Base-by-base conservation (phyloP, 495 filamentous ascomycete species). In the Podospora pseudocomata region DNA sequence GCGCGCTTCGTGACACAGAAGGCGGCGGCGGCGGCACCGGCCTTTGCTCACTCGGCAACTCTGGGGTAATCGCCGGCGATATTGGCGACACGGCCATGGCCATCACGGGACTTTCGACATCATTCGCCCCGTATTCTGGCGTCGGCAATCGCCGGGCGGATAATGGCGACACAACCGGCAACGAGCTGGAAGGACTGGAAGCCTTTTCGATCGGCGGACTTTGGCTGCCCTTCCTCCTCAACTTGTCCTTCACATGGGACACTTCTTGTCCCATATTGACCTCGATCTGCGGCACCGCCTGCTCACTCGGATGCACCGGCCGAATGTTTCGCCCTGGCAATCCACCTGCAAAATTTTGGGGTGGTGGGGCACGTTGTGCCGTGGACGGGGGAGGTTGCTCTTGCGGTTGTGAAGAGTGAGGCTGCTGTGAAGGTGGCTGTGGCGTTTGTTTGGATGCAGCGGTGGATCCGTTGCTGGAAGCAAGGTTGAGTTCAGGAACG, bases 401-500 rank as follows among this genome's bases (percentile, higher is more conserved):
- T 5, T 26, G 55, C 11, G 53, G 67, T 27, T 68, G 39, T 32
- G 60, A 69, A 54, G 65, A 34, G 56, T 68, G 71, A 53, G 61
- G 70, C 30, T 67, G 70, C 30, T 67, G 23, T 13, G 28, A 27
- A 9, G 27, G 23, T 61, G 63, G 20, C 74, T 65, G 9, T 66
- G 67, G 20, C 57, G 53, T 18, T 60, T 60, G 64, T 11, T 61
- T 23, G 65, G 39, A 58, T 0, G 55, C 55, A 18, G 79, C 80
- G 27, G 81, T 84, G 20, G 81, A 83, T 23, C 81, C 81, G 71
- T 83, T 75, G 32, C 80, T 83, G 56, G 63, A 68, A 39, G 75
- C 73, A 32, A 84, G 70, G 65, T 79, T 82, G 64, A 84, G 81
- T 54, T 80, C 79, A 1, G 80, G 73, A 16, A 83, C 74, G 20